Evolutionary conservation across 805 yeast genomes (phyloP).

Genomic region (Nematodospora valgi): DNA sequence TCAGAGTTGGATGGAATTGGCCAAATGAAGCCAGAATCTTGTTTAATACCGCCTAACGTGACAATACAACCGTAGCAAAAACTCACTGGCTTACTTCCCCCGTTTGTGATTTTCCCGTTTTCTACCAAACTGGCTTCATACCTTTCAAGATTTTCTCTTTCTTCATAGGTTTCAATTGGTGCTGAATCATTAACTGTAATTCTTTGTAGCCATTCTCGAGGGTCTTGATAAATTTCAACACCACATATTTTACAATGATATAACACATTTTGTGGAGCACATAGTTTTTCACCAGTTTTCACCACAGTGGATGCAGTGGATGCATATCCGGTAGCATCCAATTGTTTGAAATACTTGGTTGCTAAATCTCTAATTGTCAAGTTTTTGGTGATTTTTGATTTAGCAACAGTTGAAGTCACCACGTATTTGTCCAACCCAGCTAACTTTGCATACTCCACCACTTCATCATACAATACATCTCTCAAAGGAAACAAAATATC

Average conservation of each 20-base stretch:
- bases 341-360: constrained; percentile 61
- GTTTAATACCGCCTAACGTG: constrained; percentile 43
- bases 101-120: constrained; percentile 3
- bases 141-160: constrained; percentile 25
- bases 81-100: constrained; percentile 15
- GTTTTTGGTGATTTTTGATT: constrained; percentile 53
- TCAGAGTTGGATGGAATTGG: constrained; percentile 23
- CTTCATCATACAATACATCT: constrained; percentile 70
- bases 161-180: constrained; percentile 40
- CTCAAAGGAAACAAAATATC: constrained; percentile 66
- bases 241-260: constrained; percentile 56
- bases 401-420: constrained; percentile 15
- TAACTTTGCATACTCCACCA: constrained; percentile 51
- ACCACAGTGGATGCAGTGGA: constrained; percentile 91
- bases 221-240: constrained; percentile 49
- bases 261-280: constrained; percentile 34
- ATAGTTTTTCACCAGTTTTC: constrained; percentile 78
- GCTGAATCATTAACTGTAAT: constrained; percentile 63
- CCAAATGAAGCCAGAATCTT: constrained; percentile 28
- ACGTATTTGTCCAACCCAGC: constrained; percentile 34
- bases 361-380: constrained; percentile 82
- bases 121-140: constrained; percentile 4
- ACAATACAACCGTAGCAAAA: constrained; percentile 79
- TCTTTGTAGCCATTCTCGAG: constrained; percentile 62
- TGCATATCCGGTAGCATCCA: constrained; percentile 73